These are phyloP conservation scores for Clausena lansium DNA, from an alignment of 345 rosid genomes.

Conservation along the genomic window DNA sequence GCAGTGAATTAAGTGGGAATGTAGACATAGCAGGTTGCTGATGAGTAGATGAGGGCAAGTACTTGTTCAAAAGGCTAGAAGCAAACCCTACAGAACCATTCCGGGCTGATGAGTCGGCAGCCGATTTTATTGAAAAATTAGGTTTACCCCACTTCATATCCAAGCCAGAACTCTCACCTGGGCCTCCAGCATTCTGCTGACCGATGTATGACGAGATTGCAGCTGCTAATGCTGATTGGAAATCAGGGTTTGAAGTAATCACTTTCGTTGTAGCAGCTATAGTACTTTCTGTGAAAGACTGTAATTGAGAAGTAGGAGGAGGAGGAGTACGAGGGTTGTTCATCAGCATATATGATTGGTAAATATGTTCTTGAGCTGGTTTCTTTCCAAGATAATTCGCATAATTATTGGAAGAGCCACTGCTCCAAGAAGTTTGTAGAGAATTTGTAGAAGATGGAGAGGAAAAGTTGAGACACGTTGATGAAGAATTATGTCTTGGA, in stretches of 20 bases:
- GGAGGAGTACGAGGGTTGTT: slow-evolving; percentile 18
- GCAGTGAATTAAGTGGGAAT: slow-evolving; percentile 15
- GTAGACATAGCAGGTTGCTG: slow-evolving; percentile 17
- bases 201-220: slow-evolving; percentile 33
- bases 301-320: not conserved
- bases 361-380: not conserved
- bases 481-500: slow-evolving; percentile 24
- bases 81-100: slow-evolving; percentile 7
- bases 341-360: slow-evolving; percentile 16
- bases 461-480: slow-evolving; percentile 41
- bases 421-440: not conserved
- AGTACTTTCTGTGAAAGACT: slow-evolving; percentile 19
- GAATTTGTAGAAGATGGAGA: slow-evolving; percentile 11
- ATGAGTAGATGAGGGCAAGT: not conserved
- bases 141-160: slow-evolving; percentile 15
- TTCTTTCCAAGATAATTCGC: slow-evolving; percentile 11
- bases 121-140: not conserved
- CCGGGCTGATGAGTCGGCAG: not conserved
- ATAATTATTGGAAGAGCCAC: slow-evolving; percentile 2
- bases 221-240: slow-evolving; percentile 37
- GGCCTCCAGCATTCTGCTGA: slow-evolving; percentile 1
- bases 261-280: slow-evolving; percentile 34
- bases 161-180: slow-evolving; percentile 15
- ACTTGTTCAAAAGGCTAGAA: slow-evolving; percentile 17
- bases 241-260: slow-evolving; percentile 33